These are phyloP conservation scores for Colletotrichum sp. DNA, from an alignment of 2,329 filamentous ascomycete genomes.

Conservation along the genomic window DNA sequence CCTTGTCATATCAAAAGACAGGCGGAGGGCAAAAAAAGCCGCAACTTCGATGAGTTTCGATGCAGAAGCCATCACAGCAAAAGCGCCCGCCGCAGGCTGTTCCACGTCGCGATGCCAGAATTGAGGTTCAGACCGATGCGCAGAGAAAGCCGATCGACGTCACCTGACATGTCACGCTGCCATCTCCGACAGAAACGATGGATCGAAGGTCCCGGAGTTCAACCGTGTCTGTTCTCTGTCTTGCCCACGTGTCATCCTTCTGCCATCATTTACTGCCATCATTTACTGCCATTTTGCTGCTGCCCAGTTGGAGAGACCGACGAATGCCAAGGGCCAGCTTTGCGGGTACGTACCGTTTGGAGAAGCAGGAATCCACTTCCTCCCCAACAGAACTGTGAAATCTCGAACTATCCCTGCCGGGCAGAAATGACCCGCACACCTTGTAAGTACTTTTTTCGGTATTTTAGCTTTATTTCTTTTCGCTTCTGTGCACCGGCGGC, in stretches of 20 bases:
- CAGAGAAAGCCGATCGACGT: not conserved
- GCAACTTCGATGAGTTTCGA: not conserved
- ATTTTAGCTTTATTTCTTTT: not conserved
- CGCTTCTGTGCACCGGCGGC: not conserved
- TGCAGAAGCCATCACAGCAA: not conserved
- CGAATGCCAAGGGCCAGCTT: not conserved
- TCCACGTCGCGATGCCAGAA: not conserved
- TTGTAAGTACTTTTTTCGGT: not conserved
- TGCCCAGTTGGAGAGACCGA: not conserved
- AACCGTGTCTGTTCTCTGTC: not conserved
- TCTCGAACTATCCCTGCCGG: slow-evolving; percentile 14
- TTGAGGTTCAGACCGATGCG: not conserved
- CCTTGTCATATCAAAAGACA: not conserved
- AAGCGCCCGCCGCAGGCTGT: not conserved
- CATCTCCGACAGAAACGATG: not conserved
- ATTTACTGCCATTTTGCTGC: not conserved
- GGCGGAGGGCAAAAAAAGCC: not conserved
- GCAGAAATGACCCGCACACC: slow-evolving; percentile 11
- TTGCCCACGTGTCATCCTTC: not conserved
- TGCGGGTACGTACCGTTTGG: not conserved
- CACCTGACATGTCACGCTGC: not conserved
- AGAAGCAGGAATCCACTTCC: slow-evolving; percentile 1
- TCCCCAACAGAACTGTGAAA: slow-evolving; percentile 17
- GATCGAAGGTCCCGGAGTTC: not conserved
- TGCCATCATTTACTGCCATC: not conserved